Conservation (phyloP, 768 basidiomycete species). For the Pisolithus albus region DNA sequence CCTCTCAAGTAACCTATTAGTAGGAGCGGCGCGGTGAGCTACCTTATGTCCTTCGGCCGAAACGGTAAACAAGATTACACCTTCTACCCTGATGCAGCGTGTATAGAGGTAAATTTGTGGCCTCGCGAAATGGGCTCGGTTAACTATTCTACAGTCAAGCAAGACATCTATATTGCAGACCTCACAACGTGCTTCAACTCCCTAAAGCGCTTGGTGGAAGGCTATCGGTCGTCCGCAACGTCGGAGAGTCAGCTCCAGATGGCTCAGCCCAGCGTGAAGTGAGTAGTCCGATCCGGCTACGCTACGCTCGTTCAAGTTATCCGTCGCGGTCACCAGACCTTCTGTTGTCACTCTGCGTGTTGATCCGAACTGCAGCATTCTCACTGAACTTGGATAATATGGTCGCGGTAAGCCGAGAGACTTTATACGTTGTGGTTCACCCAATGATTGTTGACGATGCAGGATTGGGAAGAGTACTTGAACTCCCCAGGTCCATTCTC, state of each 20-base stretch:
- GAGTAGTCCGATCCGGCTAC: conserved; percentile 11
- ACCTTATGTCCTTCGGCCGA: not conserved
- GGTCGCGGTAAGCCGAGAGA: conserved; percentile 41
- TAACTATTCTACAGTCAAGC: conserved; percentile 51
- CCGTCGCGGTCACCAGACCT: conserved; percentile 28
- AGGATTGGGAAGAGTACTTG: conserved; percentile 63
- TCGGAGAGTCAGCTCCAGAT: conserved; percentile 59
- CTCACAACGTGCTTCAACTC: conserved; percentile 71
- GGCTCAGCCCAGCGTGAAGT: conserved; percentile 62
- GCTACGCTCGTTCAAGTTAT: not conserved
- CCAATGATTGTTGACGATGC: not conserved
- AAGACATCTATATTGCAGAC: conserved; percentile 77
- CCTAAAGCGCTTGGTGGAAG: conserved; percentile 72
- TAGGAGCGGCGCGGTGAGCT: conserved; percentile 79
- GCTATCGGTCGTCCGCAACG: conserved; percentile 43
- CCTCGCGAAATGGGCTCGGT: not conserved
- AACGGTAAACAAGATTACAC: conserved; percentile 1
- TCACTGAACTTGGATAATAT: conserved; percentile 60
- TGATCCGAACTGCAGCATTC: conserved; percentile 43
- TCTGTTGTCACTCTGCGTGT: conserved; percentile 46
- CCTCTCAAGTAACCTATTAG: conserved; percentile 82
- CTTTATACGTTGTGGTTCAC: not conserved
- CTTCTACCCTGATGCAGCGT: conserved; percentile 27
- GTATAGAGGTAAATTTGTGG: conserved; percentile 37
- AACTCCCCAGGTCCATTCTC: conserved; percentile 38